Evolutionary conservation across 306 rosid genomes (phyloP), one percentile per base, ranked within the genome.

Genomic region (Albizia julibrissin): DNA sequence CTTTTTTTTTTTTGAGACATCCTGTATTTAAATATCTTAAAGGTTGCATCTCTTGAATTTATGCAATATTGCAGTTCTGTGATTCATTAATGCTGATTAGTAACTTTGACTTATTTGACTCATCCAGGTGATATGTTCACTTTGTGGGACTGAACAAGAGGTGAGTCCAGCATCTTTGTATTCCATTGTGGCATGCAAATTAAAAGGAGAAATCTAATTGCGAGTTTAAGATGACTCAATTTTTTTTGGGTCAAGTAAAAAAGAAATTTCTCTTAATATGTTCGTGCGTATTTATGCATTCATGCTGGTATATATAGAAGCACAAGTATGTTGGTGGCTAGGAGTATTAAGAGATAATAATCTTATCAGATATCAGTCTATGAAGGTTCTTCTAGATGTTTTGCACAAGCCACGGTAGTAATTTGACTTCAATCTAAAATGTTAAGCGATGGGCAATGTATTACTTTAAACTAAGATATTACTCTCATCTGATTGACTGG

Each of bases 101-200:
- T 29, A 6, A 26, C 16, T 78, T 33, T 40, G 43, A 76, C 13
- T 62, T 84, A 22, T 50, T 39, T 39, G 47, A 76, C 18, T 62
- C 82, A 29, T 58, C 43, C 90, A 94, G 97, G 94, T 95, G 56
- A 90, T 91, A 81, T 95, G 98, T 77, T 89, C 95, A 33, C 92
- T 91, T 18, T 93, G 98, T 81, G 90, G 88, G 72, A 91, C 95
- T 1, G 97, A 93, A 82, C 98, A 93, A 84, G 93, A 89, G 97
- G 98, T 91, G 80, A 47, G 94, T 82, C 79, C 39, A 71, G 11
- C 47, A 52, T 61, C 47, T 61, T 71, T 68, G 12, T 74, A 21
- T 79, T 40, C 10, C 76, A 14, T 31, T 29, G 27, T 59, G 78
- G 15, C 31, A 21, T 71, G 22, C 43, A 46, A 72, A 47, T 46